These are phyloP conservation scores for Akanthomyces dipterigenus DNA, from an alignment of 2,329 filamentous ascomycete species.

Conservation along the genomic window DNA sequence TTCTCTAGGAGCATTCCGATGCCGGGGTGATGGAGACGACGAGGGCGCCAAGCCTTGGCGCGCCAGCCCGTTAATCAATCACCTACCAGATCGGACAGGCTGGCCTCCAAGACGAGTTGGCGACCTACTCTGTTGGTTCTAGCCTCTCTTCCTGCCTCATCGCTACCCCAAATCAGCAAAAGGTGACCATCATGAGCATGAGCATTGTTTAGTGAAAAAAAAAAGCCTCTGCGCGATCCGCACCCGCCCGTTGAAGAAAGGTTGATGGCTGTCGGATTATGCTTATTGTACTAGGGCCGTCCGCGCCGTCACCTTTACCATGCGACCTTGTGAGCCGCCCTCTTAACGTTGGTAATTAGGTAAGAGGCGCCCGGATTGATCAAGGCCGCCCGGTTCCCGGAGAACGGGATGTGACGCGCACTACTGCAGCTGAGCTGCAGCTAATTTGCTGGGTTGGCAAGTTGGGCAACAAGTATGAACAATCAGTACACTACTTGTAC, in stretches of 20 bases:
- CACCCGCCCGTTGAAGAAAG: neutral
- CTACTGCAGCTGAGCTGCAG: too few species aligned
- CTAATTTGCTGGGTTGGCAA: too few species aligned
- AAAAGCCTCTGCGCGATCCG: neutral
- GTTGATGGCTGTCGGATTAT: neutral
- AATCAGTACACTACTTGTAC: too few species aligned
- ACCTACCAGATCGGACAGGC: neutral
- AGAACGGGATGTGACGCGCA: too few species aligned
- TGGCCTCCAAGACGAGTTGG: neutral
- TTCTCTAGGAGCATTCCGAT: neutral
- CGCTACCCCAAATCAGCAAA: neutral
- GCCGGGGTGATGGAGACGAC: too few species aligned
- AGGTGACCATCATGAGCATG: neutral
- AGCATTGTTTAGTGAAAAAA: neutral
- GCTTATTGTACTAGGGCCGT: neutral
- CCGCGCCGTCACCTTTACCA: neutral
- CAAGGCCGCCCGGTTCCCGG: too few species aligned
- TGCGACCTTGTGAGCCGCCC: neutral
- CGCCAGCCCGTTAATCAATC: neutral
- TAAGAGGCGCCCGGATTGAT: too few species aligned
- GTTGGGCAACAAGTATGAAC: too few species aligned
- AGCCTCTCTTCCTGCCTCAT: neutral
- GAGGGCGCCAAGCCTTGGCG: neutral
- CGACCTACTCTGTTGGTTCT: neutral
- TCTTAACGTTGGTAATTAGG: too few species aligned